These are phyloP conservation scores for Penicillium lividum DNA, from an alignment of 495 filamentous ascomycete species.

Conservation along the genomic window DNA sequence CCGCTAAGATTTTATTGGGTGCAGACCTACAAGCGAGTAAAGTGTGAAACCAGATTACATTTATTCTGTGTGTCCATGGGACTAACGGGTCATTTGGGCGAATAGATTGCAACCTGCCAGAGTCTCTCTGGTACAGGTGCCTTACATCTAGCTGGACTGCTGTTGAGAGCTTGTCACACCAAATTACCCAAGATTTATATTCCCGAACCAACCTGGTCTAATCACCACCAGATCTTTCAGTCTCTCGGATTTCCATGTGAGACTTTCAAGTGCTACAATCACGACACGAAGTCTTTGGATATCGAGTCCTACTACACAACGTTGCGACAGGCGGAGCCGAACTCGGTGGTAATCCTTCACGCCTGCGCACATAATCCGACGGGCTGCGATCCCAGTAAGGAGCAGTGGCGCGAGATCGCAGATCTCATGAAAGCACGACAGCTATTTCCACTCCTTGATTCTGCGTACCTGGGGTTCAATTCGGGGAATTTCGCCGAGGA, in stretches of 20 bases:
- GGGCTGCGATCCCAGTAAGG: constrained; percentile 40
- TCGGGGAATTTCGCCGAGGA: constrained; percentile 43
- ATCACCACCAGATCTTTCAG: constrained; percentile 39
- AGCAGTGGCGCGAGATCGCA: constrained; percentile 46
- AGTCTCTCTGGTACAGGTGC: constrained; percentile 87
- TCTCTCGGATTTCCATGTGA: constrained; percentile 33
- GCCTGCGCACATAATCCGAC: constrained; percentile 52
- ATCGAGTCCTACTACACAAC: constrained; percentile 23
- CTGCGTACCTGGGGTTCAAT: constrained; percentile 47
- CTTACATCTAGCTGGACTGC: constrained; percentile 75
- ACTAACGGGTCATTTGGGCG: neutral
- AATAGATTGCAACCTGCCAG: constrained; percentile 45
- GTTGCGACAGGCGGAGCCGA: constrained; percentile 21
- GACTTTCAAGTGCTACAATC: constrained; percentile 30
- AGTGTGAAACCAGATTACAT: constrained; percentile 2
- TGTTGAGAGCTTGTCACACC: constrained; percentile 52
- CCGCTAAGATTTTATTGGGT: constrained; percentile 28
- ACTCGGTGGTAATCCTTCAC: constrained; percentile 43
- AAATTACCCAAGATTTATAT: constrained; percentile 32
- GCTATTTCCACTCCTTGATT: constrained; percentile 47
- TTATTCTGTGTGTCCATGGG: neutral
- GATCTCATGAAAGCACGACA: constrained; percentile 27
- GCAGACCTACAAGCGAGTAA: constrained; percentile 12
- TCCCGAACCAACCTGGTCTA: constrained; percentile 40
- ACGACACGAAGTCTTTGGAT: constrained; percentile 19